Percentiles rank a stretch among this genome's conserved stretches.
phyloP scores from a whole-genome alignment of 176 grass and related monocot species.

The Avena eriantha region DNA sequence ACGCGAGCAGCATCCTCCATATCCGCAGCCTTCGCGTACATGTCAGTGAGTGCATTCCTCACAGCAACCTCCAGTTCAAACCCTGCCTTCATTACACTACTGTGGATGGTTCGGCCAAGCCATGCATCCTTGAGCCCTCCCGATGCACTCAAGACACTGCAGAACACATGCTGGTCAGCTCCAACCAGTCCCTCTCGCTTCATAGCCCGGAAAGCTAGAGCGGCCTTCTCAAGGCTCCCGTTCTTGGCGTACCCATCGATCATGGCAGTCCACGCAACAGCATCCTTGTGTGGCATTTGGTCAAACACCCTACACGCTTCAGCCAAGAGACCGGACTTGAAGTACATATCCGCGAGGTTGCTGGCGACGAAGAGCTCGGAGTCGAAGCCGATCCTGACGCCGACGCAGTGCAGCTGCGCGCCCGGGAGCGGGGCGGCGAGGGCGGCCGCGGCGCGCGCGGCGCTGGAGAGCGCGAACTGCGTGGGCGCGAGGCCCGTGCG shows the following conservation, averaged over 20 bases:
- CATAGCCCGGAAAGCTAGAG: constrained; percentile 59
- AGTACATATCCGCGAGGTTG: constrained; percentile 67
- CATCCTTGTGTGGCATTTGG: constrained; percentile 67
- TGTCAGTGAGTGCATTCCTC: constrained; percentile 48
- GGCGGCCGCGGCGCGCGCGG: constrained; percentile 48
- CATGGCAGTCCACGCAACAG: constrained; percentile 70
- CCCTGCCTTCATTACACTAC: constrained; percentile 49
- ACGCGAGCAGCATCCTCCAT: constrained; percentile 54
- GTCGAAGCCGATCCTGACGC: constrained; percentile 45
- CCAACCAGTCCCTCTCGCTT: constrained; percentile 35
- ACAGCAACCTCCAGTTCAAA: constrained; percentile 48
- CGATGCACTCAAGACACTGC: constrained; percentile 51
- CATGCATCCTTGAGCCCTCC: constrained; percentile 44
- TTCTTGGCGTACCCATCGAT: constrained; percentile 73
- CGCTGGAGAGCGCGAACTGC: constrained; percentile 73
- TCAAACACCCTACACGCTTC: constrained; percentile 63
- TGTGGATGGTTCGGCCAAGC: constrained; percentile 53
- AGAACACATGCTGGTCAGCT: constrained; percentile 64
- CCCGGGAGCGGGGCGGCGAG: constrained; percentile 27
- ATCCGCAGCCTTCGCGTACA: constrained; percentile 67
- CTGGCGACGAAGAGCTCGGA: constrained; percentile 64
- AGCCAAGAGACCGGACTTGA: constrained; percentile 46
- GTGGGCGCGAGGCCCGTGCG: constrained; percentile 40
- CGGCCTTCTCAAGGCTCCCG: constrained; percentile 31
- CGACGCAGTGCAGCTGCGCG: constrained; percentile 55